Evolutionary conservation across 164 flowering plant genomes (phyloP).

Genomic region (Piper longum): DNA sequence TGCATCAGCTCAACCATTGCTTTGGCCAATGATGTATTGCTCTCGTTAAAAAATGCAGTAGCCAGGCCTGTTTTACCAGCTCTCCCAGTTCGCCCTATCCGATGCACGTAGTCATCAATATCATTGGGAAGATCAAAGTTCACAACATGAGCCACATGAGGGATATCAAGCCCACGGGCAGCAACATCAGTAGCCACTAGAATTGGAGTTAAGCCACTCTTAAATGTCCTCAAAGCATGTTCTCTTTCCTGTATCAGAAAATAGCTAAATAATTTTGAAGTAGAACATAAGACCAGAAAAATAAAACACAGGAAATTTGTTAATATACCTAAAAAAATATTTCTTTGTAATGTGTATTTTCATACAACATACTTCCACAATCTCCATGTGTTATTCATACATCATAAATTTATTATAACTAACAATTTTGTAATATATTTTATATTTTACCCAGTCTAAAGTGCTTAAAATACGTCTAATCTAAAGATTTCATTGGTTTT

Average conservation of each 20-base stretch:
- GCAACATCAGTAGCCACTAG: constrained; percentile 77
- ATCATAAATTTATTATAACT: no score
- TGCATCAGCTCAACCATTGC: constrained; percentile 53
- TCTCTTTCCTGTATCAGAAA: constrained; percentile 45
- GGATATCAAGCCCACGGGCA: constrained; percentile 75
- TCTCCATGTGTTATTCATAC: no score
- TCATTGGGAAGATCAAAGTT: constrained; percentile 77
- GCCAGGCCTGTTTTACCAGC: constrained; percentile 60
- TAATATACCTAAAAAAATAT: no score
- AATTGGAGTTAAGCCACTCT: constrained; percentile 57
- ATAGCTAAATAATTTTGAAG: no score
- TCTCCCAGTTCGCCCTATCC: constrained; percentile 64
- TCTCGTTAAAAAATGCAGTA: constrained; percentile 72
- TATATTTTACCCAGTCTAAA: no score
- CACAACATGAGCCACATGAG: constrained; percentile 67
- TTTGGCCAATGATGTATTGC: constrained; percentile 40
- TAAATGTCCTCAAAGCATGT: constrained; percentile 52
- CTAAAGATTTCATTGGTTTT: no score
- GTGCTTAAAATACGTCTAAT: no score
- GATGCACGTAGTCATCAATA: constrained; percentile 69
- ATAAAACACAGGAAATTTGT: no score
- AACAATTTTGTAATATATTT: no score
- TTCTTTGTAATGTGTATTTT: no score
- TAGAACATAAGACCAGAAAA: no score
- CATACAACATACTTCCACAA: no score